phyloP scores from a whole-genome alignment of 495 filamentous ascomycete genomes.

The Podospora tetraspora region DNA sequence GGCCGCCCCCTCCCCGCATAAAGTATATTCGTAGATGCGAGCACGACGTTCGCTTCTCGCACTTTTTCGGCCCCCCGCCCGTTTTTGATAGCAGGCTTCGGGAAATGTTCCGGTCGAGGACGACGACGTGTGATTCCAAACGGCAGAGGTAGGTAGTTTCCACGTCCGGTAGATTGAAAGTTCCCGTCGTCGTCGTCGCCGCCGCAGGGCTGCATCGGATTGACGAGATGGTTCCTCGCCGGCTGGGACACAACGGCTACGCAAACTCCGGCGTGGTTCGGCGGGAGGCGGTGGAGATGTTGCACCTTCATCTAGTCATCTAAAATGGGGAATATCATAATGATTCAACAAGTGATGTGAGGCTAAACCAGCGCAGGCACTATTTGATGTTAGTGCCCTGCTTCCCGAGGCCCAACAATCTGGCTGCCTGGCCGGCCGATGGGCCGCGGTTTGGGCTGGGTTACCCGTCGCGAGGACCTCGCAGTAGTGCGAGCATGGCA shows the following conservation, averaged over 20 bases:
- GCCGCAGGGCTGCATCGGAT: neutral
- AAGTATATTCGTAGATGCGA: neutral
- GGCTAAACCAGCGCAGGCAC: neutral
- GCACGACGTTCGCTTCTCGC: neutral
- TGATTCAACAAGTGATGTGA: neutral
- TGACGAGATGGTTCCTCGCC: neutral
- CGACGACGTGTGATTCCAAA: neutral
- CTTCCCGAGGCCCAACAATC: neutral
- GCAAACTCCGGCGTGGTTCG: neutral
- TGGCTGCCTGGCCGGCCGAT: neutral
- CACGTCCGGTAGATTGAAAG: neutral
- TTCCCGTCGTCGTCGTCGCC: neutral
- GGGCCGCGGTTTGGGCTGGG: neutral
- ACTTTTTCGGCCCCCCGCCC: neutral
- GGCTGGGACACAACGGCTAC: neutral
- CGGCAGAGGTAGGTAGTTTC: neutral
- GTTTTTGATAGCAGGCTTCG: neutral
- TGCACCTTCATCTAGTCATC: neutral
- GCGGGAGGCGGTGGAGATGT: neutral
- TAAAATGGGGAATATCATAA: too few relatives aligned
- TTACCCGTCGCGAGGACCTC: neutral
- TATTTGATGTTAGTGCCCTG: neutral
- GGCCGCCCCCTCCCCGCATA: neutral
- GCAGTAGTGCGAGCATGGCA: neutral
- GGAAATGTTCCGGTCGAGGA: neutral